Evolutionary conservation across 495 filamentous ascomycete genomes (phyloP), one percentile per base, ranked within the genome.

Genomic region (Xylaria palmicola): DNA sequence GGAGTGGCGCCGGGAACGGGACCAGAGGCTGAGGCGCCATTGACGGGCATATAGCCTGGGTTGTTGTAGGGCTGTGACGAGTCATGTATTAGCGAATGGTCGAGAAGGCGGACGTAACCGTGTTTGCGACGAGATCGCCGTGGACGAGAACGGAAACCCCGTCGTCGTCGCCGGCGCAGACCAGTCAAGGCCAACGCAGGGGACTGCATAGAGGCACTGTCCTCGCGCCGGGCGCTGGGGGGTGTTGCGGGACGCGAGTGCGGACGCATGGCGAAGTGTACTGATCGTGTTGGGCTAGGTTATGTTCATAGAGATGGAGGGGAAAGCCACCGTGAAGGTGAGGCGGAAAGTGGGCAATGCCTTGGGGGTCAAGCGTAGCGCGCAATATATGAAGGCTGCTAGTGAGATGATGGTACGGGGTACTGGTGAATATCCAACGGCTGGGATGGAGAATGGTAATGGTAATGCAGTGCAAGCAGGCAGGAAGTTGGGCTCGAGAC

Each of bases 1-100:
- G 82, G 82, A 6, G 76, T 75, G 54, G 81, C 82, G 62, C 81
- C 81, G 20, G 81, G 81, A 40, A 73, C 73, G 30, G 79, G 75
- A 34, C 74, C 60, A 55, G 81, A 79, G 63, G 59, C 63, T n/a
- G 74, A 62, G 43, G 76, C 79, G 65, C 82, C 82, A 70, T 85
- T 85, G 49, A 80, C 76, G n/a, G n/a, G n/a, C 65, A 85, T 70
- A 59, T 81, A 85, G 71, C 76, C 78, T 50, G 67, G 71, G 63
- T 66, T 72, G 67, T 69, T 77, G 70, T 74, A 81, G 24, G 74
- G 60, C 53, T 71, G 67, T n/a, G 36, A 62, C 22, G 20, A n/a
- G 55, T 70, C 59, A 59, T 32, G 19, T 17, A 59, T 72, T 45
- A 74, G 68, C 40, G 56, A 56, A 39, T 8, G 26, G 26, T 56